Base-by-base conservation (phyloP, 2,329 filamentous ascomycete genomes). In the Penicillium sclerotiorum region DNA sequence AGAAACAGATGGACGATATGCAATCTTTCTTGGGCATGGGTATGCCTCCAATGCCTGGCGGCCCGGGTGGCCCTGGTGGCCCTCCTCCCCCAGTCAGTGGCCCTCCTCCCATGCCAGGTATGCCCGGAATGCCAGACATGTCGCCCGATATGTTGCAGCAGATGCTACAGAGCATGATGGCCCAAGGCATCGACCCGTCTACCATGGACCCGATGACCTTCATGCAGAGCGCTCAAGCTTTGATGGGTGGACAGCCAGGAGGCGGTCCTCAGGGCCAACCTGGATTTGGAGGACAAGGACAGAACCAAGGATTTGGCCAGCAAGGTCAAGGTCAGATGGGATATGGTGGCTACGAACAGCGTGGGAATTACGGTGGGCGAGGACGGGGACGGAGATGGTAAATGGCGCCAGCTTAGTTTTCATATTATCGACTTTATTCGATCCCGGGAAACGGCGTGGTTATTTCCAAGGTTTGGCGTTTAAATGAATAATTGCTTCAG, bases 1-100 rank as follows among this genome's bases (percentile, higher is more conserved):
- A 93, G 77, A 89, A 77, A 45, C 78, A 84, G 55, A 76, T 82
- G 64, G 79, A 80, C 46, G 77, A 83, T 53, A 82, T 86, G 77
- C 80, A 85, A 59, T 77, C 75, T 35, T 83, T 86, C 73, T 73
- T 86, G 48, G 72, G 65, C 6, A 77, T 77, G 63, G 76, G 69
- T 12, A 70, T 78, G 58, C 75, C 76, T n/a, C 74, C 72, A 13
- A 74, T 76, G 65, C 69, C 72, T n/a, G 68, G 66, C 20, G 68
- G 55, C 17, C 59, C 64, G 53, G 62, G 40, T 49, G 65, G 49
- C 49, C 68, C 63, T 39, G 63, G 57, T 20, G 60, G 63, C n/a
- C n/a, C n/a, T n/a, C n/a, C n/a, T n/a, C n/a, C n/a, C 28, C 57
- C 63, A 28, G 68, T 53, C 15, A 59, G 53, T 39, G 65, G 59